Conservation (phyloP, 2,329 filamentous ascomycete genomes). For the Colletotrichum sp. region DNA sequence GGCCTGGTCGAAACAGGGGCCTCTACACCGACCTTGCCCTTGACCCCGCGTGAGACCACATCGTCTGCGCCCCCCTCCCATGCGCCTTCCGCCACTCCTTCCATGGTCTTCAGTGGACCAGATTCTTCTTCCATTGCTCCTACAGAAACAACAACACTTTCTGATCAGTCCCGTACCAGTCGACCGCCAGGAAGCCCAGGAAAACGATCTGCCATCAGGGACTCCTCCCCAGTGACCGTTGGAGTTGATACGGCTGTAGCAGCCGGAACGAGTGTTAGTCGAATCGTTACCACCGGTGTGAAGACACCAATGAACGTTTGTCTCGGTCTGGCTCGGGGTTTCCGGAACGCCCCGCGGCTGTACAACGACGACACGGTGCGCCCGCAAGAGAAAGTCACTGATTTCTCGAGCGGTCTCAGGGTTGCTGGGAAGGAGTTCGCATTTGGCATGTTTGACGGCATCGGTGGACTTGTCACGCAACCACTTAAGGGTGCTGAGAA, state of each 20-base stretch:
- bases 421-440: conserved; percentile 82
- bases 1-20: conserved; percentile 1
- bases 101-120: conserved; percentile 28
- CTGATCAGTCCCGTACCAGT: conserved; percentile 28
- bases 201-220: conserved; percentile 20
- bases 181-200: conserved; percentile 5
- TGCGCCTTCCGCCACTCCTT: conserved; percentile 1
- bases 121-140: conserved; percentile 32
- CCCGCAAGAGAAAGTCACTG: conserved; percentile 80
- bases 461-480: conserved; percentile 81
- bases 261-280: conserved; percentile 70
- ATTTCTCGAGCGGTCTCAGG: conserved; percentile 75
- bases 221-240: conserved; percentile 26
- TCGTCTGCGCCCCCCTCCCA: background rate
- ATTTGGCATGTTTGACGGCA: conserved; percentile 80
- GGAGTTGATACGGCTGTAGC: conserved; percentile 65
- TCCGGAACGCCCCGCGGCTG: conserved; percentile 84
- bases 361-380: conserved; percentile 86
- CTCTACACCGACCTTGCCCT: conserved; percentile 6
- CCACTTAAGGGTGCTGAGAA: conserved; percentile 66
- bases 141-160: conserved; percentile 33
- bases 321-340: conserved; percentile 81
- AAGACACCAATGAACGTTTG: conserved; percentile 87
- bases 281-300: conserved; percentile 77
- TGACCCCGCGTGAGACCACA: background rate